Evolutionary conservation across 495 filamentous ascomycete genomes (phyloP), one percentile per base, ranked within the genome.

Genomic region (Glarea lozoyensis): DNA sequence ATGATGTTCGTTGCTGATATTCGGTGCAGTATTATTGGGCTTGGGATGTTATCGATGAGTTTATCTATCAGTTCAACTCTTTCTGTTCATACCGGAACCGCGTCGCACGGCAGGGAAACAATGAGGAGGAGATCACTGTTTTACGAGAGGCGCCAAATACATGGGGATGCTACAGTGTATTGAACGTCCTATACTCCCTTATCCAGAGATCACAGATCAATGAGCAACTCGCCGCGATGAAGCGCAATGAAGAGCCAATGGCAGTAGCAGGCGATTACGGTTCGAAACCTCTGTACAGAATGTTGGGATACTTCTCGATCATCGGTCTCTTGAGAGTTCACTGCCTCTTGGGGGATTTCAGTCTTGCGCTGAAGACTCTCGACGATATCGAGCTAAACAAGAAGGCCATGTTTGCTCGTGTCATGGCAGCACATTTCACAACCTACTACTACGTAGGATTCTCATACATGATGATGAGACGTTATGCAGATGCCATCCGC

Each of bases 381-480:
- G 92, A 98, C 63, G 93, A 97, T 59, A 95, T 98, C 56, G 92
- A 98, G 74, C 76, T 98, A 55, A 97, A 95, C 76, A 97, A 97
- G 79, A 97, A 97, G 73, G 90, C 93, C 51, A 96, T 96, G 85
- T 98, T 98, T 63, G 92, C 92, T 49, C 85, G 93, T 39, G 93
- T 97, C 57, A 97, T 97, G 92, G 93, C 92, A 38, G 92, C 92
- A 42, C 93, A 98, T 69, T 97, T 98, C 73, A 96, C 90, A 38
- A 98, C 92, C 46, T 98, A 98, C 76, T 98, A 98, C 79, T 98
- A 97, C 62, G 90, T 97, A 51, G 92, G 92, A 43, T 97, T 98
- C 79, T 93, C 86, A 54, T 98, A 98, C 79, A 97, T 98, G 92
- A 98, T 98, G 92, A 89, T 96, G 86, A 88, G 90, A 64, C 85